Conservation (phyloP, 805 yeast genomes). For the Schizosaccharomyces lindneri region DNA sequence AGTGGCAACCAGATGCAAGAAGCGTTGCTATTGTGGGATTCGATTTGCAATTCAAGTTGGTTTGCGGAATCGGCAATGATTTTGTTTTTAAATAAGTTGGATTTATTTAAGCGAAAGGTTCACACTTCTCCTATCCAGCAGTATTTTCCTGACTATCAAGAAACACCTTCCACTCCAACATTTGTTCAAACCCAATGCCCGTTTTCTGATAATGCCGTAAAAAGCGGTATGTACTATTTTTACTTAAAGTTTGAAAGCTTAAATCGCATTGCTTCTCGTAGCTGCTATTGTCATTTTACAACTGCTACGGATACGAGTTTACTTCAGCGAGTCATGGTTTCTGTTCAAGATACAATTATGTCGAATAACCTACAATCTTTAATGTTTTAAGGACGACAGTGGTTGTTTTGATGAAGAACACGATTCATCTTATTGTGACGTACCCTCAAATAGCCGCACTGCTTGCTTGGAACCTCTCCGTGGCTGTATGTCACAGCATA, state of each 20-base stretch:
- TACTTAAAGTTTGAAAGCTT: background rate
- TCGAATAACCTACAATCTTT: slow-evolving; percentile 37
- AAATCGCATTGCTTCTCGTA: background rate
- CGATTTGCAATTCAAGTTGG: slow-evolving; percentile 71
- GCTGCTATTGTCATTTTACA: slow-evolving; percentile 51
- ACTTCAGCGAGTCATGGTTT: slow-evolving; percentile 71
- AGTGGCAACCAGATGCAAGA: slow-evolving; percentile 45
- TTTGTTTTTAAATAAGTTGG: slow-evolving; percentile 57
- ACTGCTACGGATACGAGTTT: slow-evolving; percentile 79
- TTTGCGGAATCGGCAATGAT: slow-evolving; percentile 57
- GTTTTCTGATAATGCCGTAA: slow-evolving; percentile 31
- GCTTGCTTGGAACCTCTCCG: no score
- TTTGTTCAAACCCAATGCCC: slow-evolving; percentile 48
- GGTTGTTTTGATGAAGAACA: no score
- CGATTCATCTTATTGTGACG: no score
- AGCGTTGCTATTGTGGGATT: slow-evolving; percentile 51
- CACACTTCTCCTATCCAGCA: slow-evolving; percentile 47
- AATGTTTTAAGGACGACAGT: background rate
- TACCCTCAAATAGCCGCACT: no score
- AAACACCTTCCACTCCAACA: slow-evolving; percentile 39
- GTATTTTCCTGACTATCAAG: slow-evolving; percentile 44
- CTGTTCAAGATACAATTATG: slow-evolving; percentile 73
- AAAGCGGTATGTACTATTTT: slow-evolving; percentile 26
- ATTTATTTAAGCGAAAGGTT: slow-evolving; percentile 52
- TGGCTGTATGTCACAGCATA: no score